Evolutionary conservation across 2,329 filamentous ascomycete genomes (phyloP).

Genomic region (Ceratocystis cubensis): DNA sequence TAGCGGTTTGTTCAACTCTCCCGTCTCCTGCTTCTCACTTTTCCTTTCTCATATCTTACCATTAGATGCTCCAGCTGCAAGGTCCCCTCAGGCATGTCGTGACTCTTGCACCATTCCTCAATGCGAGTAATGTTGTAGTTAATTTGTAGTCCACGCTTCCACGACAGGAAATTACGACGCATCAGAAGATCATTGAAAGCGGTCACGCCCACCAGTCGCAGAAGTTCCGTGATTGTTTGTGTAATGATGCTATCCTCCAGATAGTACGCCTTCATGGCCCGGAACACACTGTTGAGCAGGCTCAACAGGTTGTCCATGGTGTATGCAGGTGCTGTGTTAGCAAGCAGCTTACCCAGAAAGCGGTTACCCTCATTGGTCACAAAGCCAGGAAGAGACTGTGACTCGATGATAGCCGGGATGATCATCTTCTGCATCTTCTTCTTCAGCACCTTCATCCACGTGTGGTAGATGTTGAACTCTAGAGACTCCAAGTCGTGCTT

Average conservation of each 20-base stretch:
- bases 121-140: conserved; percentile 99
- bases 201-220: conserved; percentile 87
- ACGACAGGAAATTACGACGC: conserved; percentile 95
- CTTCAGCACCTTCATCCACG: conserved; percentile 99
- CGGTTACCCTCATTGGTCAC: conserved; percentile 97
- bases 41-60: conserved; percentile 37
- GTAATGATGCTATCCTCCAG: conserved; percentile 92
- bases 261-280: conserved; percentile 98
- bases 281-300: conserved; percentile 91
- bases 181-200: conserved; percentile 97
- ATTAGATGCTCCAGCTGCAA: conserved; percentile 96
- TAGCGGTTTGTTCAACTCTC: neutral
- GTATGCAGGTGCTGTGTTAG: conserved; percentile 83
- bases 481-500: conserved; percentile 97
- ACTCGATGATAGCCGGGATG: conserved; percentile 97
- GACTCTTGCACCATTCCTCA: conserved; percentile 99
- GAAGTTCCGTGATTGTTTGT: conserved; percentile 86
- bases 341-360: conserved; percentile 91
- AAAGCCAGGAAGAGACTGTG: conserved; percentile 92
- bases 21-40: neutral
- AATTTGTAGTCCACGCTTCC: conserved; percentile 98
- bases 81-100: conserved; percentile 97
- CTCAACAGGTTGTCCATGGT: conserved; percentile 98
- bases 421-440: conserved; percentile 99
- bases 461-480: conserved; percentile 99